These are phyloP conservation scores for Lepidium sativum DNA, from an alignment of 345 rosid species.

Conservation along the genomic window DNA sequence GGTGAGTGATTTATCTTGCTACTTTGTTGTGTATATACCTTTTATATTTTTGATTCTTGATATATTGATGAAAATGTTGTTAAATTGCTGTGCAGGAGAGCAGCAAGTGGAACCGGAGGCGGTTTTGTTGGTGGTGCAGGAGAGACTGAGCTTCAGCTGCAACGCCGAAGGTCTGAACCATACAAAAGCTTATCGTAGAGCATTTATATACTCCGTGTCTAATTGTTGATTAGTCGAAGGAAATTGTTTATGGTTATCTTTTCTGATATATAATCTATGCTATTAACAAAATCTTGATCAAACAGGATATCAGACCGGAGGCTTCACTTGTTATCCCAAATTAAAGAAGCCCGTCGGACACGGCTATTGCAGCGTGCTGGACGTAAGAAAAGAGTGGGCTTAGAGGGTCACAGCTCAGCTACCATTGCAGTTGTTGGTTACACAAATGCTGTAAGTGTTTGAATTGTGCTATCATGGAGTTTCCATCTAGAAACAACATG, in stretches of 20 bases:
- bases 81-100: constrained; percentile 58
- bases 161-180: constrained; percentile 53
- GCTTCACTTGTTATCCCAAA: constrained; percentile 52
- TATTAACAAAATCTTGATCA: constrained; percentile 1
- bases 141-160: constrained; percentile 98
- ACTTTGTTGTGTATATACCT: neutral
- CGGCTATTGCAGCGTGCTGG: constrained; percentile 81
- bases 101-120: constrained; percentile 36
- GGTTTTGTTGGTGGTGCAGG: constrained; percentile 98
- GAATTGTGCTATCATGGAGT: neutral
- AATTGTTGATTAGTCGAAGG: neutral
- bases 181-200: neutral
- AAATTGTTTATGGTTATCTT: neutral
- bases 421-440: constrained; percentile 94
- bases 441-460: constrained; percentile 85
- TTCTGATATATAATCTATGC: neutral
- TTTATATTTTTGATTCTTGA: neutral
- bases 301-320: constrained; percentile 70
- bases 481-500: neutral
- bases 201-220: neutral
- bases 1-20: constrained; percentile 40
- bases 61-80: neutral
- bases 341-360: constrained; percentile 78
- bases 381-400: constrained; percentile 55
- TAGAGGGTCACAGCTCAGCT: constrained; percentile 40